phyloP scores from a whole-genome alignment of 768 basidiomycete genomes.

The Exsudoporus frostii region DNA sequence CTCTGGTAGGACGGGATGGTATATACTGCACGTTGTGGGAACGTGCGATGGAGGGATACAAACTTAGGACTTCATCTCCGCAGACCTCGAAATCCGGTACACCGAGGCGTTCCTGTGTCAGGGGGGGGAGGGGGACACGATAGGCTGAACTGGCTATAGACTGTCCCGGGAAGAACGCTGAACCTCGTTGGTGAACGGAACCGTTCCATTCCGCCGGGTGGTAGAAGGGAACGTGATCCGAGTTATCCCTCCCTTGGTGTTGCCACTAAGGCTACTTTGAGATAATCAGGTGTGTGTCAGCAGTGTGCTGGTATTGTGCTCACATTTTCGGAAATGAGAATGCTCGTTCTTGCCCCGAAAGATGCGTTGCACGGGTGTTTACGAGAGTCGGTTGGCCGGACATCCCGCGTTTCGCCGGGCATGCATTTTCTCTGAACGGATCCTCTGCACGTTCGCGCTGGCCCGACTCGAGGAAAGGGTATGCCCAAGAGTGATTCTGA shows the following conservation, averaged over 20 bases:
- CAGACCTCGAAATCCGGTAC: slow-evolving; percentile 21
- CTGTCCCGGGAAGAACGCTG: slow-evolving; percentile 15
- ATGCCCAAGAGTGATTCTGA: not conserved
- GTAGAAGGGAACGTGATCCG: slow-evolving; percentile 6
- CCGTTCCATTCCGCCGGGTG: slow-evolving; percentile 13
- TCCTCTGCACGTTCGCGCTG: not conserved
- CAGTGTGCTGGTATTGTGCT: not conserved
- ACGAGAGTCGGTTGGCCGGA: slow-evolving; percentile 9
- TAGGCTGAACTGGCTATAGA: slow-evolving; percentile 25
- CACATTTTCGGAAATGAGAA: slow-evolving; percentile 18
- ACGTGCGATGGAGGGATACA: slow-evolving; percentile 26
- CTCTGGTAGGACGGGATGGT: slow-evolving; percentile 7
- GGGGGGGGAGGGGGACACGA: not conserved
- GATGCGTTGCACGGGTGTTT: slow-evolving; percentile 10
- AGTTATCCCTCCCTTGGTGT: slow-evolving; percentile 9
- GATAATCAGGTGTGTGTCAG: slow-evolving; percentile 14
- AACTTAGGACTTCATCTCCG: slow-evolving; percentile 27
- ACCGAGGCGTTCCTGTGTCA: slow-evolving; percentile 29
- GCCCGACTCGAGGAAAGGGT: not conserved
- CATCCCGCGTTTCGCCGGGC: slow-evolving; percentile 5
- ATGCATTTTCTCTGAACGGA: slow-evolving; percentile 4
- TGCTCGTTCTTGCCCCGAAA: slow-evolving; percentile 2
- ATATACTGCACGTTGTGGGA: slow-evolving; percentile 17
- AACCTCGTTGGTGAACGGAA: slow-evolving; percentile 6
- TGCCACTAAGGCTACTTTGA: slow-evolving; percentile 8